phyloP scores from a whole-genome alignment of 345 rosid species.

The Atalantia buxifolia region DNA sequence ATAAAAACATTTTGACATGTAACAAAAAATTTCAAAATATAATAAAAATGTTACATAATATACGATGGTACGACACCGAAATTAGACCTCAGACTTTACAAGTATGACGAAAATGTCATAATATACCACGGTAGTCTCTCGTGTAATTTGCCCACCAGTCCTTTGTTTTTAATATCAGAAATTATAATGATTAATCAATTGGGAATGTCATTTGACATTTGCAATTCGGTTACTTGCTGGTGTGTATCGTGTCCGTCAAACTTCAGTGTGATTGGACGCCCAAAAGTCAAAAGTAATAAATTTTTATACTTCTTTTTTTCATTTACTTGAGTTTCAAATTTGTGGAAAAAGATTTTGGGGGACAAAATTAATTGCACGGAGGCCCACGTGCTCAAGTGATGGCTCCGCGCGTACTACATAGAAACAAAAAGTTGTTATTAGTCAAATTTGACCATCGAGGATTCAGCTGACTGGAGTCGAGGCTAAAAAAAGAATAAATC shows the following conservation, averaged over 20 bases:
- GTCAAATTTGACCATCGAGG: too few species aligned
- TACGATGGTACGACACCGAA: too few species aligned
- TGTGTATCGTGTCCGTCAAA: neutral
- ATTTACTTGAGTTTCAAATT: neutral
- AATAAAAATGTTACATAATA: too few species aligned
- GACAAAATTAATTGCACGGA: neutral
- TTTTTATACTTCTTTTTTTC: neutral
- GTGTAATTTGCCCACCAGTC: too few species aligned
- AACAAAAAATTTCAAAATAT: too few species aligned
- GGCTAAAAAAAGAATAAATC: neutral
- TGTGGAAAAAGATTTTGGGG: neutral
- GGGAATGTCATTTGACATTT: neutral
- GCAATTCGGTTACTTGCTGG: neutral
- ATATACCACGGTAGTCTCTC: too few species aligned
- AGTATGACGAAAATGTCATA: too few species aligned
- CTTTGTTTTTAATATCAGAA: neutral
- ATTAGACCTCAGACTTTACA: too few species aligned
- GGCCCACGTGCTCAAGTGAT: neutral
- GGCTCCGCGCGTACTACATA: neutral
- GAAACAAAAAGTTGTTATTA: neutral
- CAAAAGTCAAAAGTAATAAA: neutral
- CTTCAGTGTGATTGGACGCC: neutral
- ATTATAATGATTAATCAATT: neutral
- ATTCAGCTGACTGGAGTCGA: too few species aligned
- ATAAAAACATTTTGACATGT: too few species aligned